Evolutionary conservation across 116 monocot species (phyloP).

Genomic region (Cymodocea nodosa): DNA sequence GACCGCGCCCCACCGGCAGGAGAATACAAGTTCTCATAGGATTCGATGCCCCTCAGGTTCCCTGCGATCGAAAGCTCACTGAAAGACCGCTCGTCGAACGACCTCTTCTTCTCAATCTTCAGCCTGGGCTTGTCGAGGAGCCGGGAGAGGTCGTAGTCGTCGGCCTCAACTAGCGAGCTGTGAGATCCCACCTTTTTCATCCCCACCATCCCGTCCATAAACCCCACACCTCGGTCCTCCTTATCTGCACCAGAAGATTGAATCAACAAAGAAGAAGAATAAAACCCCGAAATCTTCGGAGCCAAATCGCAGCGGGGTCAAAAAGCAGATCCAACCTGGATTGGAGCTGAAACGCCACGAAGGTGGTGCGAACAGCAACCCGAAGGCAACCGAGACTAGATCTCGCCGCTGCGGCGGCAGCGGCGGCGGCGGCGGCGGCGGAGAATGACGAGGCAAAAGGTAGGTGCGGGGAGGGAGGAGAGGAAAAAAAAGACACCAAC

Average conservation of each 20-base stretch:
- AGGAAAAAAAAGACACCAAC: too few relatives aligned
- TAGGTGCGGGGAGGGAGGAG: neutral
- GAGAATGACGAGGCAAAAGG: neutral
- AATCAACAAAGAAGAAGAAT: too few relatives aligned
- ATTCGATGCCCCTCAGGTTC: conserved; percentile 4
- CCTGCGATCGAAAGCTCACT: conserved; percentile 44
- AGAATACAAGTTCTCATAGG: conserved; percentile 8
- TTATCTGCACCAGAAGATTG: too few relatives aligned
- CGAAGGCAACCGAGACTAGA: too few relatives aligned
- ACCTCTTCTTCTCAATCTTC: conserved; percentile 67
- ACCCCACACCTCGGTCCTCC: too few relatives aligned
- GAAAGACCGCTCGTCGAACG: conserved; percentile 78
- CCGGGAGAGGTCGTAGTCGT: conserved; percentile 41
- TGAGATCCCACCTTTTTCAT: conserved; percentile 29
- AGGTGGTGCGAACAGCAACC: too few relatives aligned
- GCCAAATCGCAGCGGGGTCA: neutral
- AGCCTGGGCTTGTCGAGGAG: conserved; percentile 46
- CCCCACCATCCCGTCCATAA: too few relatives aligned
- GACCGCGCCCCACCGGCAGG: conserved; percentile 11
- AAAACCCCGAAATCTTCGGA: too few relatives aligned
- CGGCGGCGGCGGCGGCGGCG: too few relatives aligned
- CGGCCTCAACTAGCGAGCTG: conserved; percentile 34
- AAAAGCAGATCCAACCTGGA: neutral
- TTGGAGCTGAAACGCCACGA: too few relatives aligned
- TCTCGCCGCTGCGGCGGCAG: too few relatives aligned